These are phyloP conservation scores for Rubroboletus satanas DNA, from an alignment of 768 basidiomycete genomes.

Conservation along the genomic window DNA sequence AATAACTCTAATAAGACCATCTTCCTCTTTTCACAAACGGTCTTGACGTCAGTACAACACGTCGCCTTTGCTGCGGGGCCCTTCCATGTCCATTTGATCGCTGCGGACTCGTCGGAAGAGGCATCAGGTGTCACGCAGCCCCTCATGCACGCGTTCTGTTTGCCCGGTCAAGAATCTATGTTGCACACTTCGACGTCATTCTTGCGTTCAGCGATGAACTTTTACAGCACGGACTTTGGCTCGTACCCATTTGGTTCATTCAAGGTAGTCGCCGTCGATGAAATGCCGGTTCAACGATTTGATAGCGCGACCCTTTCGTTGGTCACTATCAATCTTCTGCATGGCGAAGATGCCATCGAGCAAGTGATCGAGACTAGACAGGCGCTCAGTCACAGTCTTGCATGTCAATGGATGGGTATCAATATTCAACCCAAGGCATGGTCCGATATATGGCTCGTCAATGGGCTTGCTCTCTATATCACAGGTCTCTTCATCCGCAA, in stretches of 20 bases:
- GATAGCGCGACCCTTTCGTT: constrained; percentile 84
- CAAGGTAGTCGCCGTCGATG: constrained; percentile 92
- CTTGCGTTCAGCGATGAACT: constrained; percentile 87
- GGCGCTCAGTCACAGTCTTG: constrained; percentile 79
- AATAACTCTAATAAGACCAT: constrained; percentile 92
- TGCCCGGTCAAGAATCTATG: constrained; percentile 80
- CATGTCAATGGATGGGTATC: constrained; percentile 95
- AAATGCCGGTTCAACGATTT: constrained; percentile 75
- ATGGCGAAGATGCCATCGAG: constrained; percentile 87
- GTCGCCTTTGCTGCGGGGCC: constrained; percentile 95
- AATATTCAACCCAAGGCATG: constrained; percentile 92
- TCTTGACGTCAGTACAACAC: constrained; percentile 91
- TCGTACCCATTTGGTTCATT: constrained; percentile 95
- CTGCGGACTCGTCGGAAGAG: constrained; percentile 61
- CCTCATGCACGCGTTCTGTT: constrained; percentile 86
- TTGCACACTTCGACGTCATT: constrained; percentile 68
- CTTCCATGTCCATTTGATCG: constrained; percentile 74
- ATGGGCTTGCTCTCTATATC: constrained; percentile 89
- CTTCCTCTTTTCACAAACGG: constrained; percentile 84
- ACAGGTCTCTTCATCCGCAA: constrained; percentile 83
- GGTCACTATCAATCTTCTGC: constrained; percentile 73
- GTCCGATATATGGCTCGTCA: constrained; percentile 96
- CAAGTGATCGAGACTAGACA: constrained; percentile 90
- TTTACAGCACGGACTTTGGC: constrained; percentile 87
- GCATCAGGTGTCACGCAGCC: constrained; percentile 61